These are phyloP conservation scores for Yamadazyma blattariae DNA, from an alignment of 1,139 yeast genomes.

Conservation along the genomic window DNA sequence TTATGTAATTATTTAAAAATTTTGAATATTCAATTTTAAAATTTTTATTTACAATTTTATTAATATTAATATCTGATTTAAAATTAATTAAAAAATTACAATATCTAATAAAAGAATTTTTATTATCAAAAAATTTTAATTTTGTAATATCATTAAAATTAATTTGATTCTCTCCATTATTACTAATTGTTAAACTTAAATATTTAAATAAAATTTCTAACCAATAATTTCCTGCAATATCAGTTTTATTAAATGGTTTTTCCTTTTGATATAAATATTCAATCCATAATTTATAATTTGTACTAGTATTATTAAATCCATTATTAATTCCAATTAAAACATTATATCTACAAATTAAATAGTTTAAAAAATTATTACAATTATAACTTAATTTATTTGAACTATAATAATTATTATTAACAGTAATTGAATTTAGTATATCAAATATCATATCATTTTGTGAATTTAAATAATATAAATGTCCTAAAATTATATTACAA, in stretches of 20 bases:
- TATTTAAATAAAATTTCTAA: slow-evolving; percentile 28
- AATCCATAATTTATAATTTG: slow-evolving; percentile 26
- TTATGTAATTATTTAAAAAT: slow-evolving; percentile 22
- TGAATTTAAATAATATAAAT: slow-evolving; percentile 31
- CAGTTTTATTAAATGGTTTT: slow-evolving; percentile 30
- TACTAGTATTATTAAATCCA: slow-evolving; percentile 10
- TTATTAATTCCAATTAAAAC: slow-evolving; percentile 31
- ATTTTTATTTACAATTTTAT: slow-evolving; percentile 16
- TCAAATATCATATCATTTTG: slow-evolving; percentile 22
- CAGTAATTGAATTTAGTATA: slow-evolving; percentile 17
- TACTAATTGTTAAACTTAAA: slow-evolving; percentile 22
- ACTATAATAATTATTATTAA: slow-evolving; percentile 12
- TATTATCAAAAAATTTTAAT: slow-evolving; percentile 26
- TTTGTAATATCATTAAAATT: slow-evolving; percentile 20
- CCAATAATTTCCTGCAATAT: slow-evolving; percentile 41
- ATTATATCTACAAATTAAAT: slow-evolving; percentile 36
- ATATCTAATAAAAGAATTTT: slow-evolving; percentile 25
- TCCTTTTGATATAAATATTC: slow-evolving; percentile 27
- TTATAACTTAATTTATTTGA: slow-evolving; percentile 12
- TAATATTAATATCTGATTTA: slow-evolving; percentile 12
- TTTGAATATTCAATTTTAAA: slow-evolving; percentile 32
- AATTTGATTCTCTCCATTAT: slow-evolving; percentile 19
- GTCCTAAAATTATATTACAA: slow-evolving; percentile 32
- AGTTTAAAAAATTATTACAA: slow-evolving; percentile 28
- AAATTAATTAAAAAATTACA: slow-evolving; percentile 29